A percentile compares a stretch with the other conserved stretches of the same genome.
Evolutionary conservation across 2,329 filamentous ascomycete genomes (phyloP).

Genomic region (Microthyrium microscopicum): DNA sequence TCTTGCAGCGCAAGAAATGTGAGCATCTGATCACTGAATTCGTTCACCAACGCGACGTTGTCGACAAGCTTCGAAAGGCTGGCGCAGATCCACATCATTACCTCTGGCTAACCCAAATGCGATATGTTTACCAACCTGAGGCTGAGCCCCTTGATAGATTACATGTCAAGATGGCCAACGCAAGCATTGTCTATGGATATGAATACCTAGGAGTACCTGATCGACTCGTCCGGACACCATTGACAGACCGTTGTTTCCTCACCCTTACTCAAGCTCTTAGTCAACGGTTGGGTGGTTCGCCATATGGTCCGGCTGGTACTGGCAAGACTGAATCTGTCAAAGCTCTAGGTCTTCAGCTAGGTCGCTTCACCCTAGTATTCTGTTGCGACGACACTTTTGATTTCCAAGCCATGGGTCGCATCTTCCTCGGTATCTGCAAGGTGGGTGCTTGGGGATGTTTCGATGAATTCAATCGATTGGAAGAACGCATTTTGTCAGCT

Average conservation of each 20-base stretch:
- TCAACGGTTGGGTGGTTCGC: slow-evolving; percentile 88
- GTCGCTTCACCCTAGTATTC: slow-evolving; percentile 95
- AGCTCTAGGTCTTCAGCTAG: slow-evolving; percentile 86
- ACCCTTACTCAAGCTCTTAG: slow-evolving; percentile 92
- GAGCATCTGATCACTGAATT: slow-evolving; percentile 98
- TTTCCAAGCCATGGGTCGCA: slow-evolving; percentile 98
- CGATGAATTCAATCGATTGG: slow-evolving; percentile 97
- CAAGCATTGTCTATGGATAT: slow-evolving; percentile 87
- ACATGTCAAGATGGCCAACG: slow-evolving; percentile 92
- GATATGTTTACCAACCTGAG: slow-evolving; percentile 72
- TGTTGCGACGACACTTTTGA: slow-evolving; percentile 99
- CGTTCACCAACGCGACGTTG: slow-evolving; percentile 88
- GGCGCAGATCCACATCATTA: slow-evolving; percentile 68
- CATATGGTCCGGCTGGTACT: slow-evolving; percentile 92
- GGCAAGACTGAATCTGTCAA: slow-evolving; percentile 99
- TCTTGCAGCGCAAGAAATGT: slow-evolving; percentile 85
- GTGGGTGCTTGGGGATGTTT: slow-evolving; percentile 99
- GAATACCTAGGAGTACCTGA: slow-evolving; percentile 96
- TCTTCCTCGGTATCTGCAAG: slow-evolving; percentile 97
- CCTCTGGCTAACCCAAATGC: slow-evolving; percentile 92
- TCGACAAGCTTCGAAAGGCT: slow-evolving; percentile 65
- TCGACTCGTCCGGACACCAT: slow-evolving; percentile 83
- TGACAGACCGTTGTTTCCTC: slow-evolving; percentile 96
- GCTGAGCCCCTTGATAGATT: slow-evolving; percentile 72
- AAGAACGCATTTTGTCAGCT: slow-evolving; percentile 92